Evolutionary conservation across 805 yeast species (phyloP), one percentile per base, ranked within the genome.

Genomic region (Ogataea thermomethanolica): DNA sequence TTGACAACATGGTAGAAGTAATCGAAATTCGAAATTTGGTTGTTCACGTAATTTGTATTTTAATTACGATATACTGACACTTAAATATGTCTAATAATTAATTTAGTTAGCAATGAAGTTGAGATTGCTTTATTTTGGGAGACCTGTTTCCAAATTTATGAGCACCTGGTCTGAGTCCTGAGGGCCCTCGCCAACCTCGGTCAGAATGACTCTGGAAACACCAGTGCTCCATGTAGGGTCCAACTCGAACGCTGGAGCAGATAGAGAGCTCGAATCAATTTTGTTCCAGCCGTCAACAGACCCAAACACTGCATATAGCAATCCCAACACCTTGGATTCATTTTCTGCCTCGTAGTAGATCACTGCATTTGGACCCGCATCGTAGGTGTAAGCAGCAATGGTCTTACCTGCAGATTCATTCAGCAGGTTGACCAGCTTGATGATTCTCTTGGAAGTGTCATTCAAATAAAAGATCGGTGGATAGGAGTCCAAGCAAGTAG

Each of bases 361-460:
- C 32, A 93, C 99, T 14, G 97, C 96, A 66, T 93, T 93, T 65
- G 99, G 99, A 59, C 99, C 99, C 24, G 99, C 99, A 64, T 93
- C 99, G 58, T 84, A 93, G 1, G 99, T 93, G 65, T 93, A 93
- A 27, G 98, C 98, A 9, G 96, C 99, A 40, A 91, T 73, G 9
- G 74, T 73, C 55, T 75, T 70, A 37, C 84, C 86, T 25, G 76
- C 80, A 4, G 61, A 50, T 49, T 74, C 81, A 59, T 93, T 93
- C 60, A 93, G 77, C 40, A 72, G 67, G 63, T 93, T 95, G 34
- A 89, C 75, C 36, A 86, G 69, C 53, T 83, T 84, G 49, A 90
- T 83, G 55, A 88, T 77, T 39, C 79, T 80, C 53, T 84, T 84
- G 5, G 96, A 89, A 7, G 93, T 85, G 61, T 91, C 98, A 59